Percentiles rank a stretch among this genome's conserved stretches.
Evolutionary conservation across 768 basidiomycete genomes (phyloP).

Genomic region (Hygrophorus russula): DNA sequence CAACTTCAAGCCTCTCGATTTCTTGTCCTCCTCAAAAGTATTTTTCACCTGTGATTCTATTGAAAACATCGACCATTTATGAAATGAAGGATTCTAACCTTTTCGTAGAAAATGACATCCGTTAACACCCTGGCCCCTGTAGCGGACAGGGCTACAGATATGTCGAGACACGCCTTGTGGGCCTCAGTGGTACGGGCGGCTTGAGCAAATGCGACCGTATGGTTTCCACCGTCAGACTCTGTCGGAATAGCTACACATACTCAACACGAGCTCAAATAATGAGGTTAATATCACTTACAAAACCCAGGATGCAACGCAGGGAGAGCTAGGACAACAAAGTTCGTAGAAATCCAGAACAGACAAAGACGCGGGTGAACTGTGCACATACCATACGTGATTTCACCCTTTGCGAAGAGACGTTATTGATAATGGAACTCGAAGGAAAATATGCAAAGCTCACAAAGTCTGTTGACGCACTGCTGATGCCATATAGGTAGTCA

Average conservation of each 20-base stretch:
- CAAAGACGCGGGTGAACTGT: neutral
- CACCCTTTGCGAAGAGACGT: slow-evolving; percentile 34
- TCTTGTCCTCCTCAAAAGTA: slow-evolving; percentile 36
- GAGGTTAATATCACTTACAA: slow-evolving; percentile 24
- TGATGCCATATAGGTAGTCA: slow-evolving; percentile 58
- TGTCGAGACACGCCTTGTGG: slow-evolving; percentile 55
- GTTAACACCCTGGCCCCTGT: slow-evolving; percentile 57
- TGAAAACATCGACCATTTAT: slow-evolving; percentile 1
- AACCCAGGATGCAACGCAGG: slow-evolving; percentile 71
- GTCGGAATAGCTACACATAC: slow-evolving; percentile 58
- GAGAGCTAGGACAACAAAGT: slow-evolving; percentile 23
- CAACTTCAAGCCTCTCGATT: slow-evolving; percentile 7
- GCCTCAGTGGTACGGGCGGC: slow-evolving; percentile 49
- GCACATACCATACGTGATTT: slow-evolving; percentile 57
- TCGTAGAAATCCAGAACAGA: neutral
- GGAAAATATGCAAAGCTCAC: slow-evolving; percentile 29
- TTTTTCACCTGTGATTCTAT: slow-evolving; percentile 29
- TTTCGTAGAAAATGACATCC: slow-evolving; percentile 51
- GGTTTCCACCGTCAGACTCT: slow-evolving; percentile 60
- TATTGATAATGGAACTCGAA: neutral
- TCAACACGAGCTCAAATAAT: neutral
- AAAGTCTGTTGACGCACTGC: slow-evolving; percentile 72
- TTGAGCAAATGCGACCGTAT: slow-evolving; percentile 57
- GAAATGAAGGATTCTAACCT: slow-evolving; percentile 25
- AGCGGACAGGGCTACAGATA: slow-evolving; percentile 62